A percentile compares a stretch with the other conserved stretches of the same genome.
Evolutionary conservation across 2,329 filamentous ascomycete genomes (phyloP).

Genomic region (Fusarium sp.): DNA sequence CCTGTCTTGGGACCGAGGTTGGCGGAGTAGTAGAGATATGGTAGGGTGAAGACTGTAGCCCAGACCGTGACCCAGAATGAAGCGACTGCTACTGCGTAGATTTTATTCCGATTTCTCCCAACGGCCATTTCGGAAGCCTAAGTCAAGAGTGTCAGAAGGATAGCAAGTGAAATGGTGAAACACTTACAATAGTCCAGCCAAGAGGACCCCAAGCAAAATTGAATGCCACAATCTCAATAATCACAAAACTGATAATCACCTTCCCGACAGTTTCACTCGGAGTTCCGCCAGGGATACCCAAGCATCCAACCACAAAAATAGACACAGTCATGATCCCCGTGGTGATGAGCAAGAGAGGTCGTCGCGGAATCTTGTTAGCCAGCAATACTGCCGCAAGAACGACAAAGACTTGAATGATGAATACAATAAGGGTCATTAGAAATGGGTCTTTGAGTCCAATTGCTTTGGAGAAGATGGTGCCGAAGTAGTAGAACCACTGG

Average conservation of each 20-base stretch:
- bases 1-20: constrained; percentile 51
- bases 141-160: neutral
- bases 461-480: constrained; percentile 54
- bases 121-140: constrained; percentile 58
- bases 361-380: constrained; percentile 53
- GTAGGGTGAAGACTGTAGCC: constrained; percentile 52
- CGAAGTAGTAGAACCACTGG: constrained; percentile 57
- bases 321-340: constrained; percentile 52
- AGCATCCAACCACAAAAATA: constrained; percentile 53
- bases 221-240: constrained; percentile 55
- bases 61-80: constrained; percentile 56
- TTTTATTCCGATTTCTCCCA: constrained; percentile 54
- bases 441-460: constrained; percentile 55
- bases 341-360: constrained; percentile 51
- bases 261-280: constrained; percentile 46
- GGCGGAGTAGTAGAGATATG: constrained; percentile 54
- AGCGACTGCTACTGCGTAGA: constrained; percentile 49
- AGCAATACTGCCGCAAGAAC: constrained; percentile 51
- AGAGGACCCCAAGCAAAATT: constrained; percentile 56
- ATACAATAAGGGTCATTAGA: constrained; percentile 53
- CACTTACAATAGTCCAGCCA: constrained; percentile 49
- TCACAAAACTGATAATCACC: constrained; percentile 54
- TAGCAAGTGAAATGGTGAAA: too few species aligned
- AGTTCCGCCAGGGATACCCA: constrained; percentile 49
- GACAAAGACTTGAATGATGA: constrained; percentile 55